phyloP scores from a whole-genome alignment of 1,284 basidiomycete species.

The Erythrobasidium hasegawianum region DNA sequence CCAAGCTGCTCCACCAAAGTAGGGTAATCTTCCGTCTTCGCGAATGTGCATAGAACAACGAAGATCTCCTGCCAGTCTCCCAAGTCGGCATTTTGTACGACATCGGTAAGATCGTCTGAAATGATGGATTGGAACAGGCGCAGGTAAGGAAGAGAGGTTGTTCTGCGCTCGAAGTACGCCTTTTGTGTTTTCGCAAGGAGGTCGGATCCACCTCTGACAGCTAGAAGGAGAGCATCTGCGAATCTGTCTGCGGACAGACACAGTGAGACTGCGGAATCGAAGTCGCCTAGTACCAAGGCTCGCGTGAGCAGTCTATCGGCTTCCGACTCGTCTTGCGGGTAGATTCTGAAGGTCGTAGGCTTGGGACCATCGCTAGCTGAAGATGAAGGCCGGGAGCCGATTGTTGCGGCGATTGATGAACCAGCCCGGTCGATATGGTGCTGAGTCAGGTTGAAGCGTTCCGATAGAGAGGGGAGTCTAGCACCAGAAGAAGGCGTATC shows the following conservation, averaged over 20 bases:
- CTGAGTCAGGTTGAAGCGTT: slow-evolving; percentile 25
- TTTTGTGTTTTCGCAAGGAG: slow-evolving; percentile 87
- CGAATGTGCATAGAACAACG: slow-evolving; percentile 94
- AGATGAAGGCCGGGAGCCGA: slow-evolving; percentile 80
- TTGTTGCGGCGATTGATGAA: slow-evolving; percentile 83
- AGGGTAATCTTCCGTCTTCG: slow-evolving; percentile 70
- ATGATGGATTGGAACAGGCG: slow-evolving; percentile 95
- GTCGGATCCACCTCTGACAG: slow-evolving; percentile 83
- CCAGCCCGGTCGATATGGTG: slow-evolving; percentile 58
- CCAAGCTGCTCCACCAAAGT: slow-evolving; percentile 87
- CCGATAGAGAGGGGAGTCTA: slow-evolving; percentile 45
- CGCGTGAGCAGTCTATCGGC: slow-evolving; percentile 85
- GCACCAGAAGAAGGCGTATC: slow-evolving; percentile 53
- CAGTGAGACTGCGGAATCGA: slow-evolving; percentile 83
- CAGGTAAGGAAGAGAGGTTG: slow-evolving; percentile 75
- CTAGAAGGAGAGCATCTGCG: slow-evolving; percentile 90
- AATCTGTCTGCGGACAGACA: slow-evolving; percentile 85
- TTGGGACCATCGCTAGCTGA: slow-evolving; percentile 66
- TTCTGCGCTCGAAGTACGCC: slow-evolving; percentile 83
- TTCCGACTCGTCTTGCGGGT: slow-evolving; percentile 81
- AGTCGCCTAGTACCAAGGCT: slow-evolving; percentile 90
- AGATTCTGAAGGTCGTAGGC: slow-evolving; percentile 80
- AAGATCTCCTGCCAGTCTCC: slow-evolving; percentile 96
- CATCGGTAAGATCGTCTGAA: slow-evolving; percentile 82
- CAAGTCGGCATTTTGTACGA: slow-evolving; percentile 92